Evolutionary conservation across 768 basidiomycete genomes (phyloP).

Genomic region (Sporobolomyces pararoseus): DNA sequence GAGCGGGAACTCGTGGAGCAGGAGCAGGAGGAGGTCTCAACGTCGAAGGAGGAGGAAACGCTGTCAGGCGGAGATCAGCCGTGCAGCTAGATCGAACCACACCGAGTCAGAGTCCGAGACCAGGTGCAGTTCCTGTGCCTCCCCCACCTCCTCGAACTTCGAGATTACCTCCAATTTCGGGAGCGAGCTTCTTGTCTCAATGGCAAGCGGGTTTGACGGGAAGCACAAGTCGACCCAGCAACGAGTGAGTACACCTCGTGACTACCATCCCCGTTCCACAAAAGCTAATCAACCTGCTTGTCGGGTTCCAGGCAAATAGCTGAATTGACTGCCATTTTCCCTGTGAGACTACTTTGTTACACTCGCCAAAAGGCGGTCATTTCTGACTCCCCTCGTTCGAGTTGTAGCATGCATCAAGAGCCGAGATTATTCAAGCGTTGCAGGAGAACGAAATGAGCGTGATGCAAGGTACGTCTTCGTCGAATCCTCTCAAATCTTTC

Average conservation of each 20-base stretch:
- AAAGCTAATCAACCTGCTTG: neutral
- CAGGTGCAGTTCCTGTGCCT: neutral
- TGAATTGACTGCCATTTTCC: slow-evolving; percentile 26
- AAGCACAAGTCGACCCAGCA: neutral
- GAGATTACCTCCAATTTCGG: slow-evolving; percentile 3
- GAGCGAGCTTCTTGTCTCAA: slow-evolving; percentile 28
- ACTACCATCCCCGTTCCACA: neutral
- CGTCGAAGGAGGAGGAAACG: slow-evolving; percentile 2
- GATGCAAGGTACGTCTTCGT: neutral
- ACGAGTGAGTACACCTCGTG: slow-evolving; percentile 16
- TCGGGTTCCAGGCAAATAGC: slow-evolving; percentile 17
- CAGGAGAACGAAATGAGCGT: slow-evolving; percentile 13
- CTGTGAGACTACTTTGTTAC: slow-evolving; percentile 8
- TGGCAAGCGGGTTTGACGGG: slow-evolving; percentile 32
- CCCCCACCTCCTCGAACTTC: neutral
- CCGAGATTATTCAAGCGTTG: slow-evolving; percentile 16
- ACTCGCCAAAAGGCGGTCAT: no score
- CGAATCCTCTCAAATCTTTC: neutral
- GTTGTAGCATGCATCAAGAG: slow-evolving; percentile 20
- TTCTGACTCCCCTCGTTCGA: neutral
- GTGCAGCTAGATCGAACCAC: neutral
- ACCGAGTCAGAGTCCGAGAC: neutral
- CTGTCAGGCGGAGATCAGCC: slow-evolving; percentile 2
- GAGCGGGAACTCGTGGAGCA: neutral
- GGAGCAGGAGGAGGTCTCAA: neutral